Evolutionary conservation across 2,329 filamentous ascomycete genomes (phyloP), one percentile per base, ranked within the genome.

Genomic region (Fusarium nygamai): DNA sequence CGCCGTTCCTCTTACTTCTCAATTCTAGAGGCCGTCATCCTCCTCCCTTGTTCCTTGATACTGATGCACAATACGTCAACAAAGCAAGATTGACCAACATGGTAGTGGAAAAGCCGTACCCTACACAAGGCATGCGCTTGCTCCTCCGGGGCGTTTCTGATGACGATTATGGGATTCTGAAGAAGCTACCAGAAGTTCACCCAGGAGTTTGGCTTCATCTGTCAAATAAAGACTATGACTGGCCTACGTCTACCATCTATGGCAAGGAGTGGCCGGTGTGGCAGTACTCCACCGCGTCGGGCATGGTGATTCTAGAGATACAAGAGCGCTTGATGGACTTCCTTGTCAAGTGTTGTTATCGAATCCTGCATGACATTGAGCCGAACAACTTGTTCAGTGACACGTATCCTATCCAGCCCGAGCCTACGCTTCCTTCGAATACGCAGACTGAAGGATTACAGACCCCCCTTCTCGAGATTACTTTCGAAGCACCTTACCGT

Each of bases 331-430:
- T 54, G 3, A 54, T 39, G 34, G 51, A 39, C 34, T 54, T 39
- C 24, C 51, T 54, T 17, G 4, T 54, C 24, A 22, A 39, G 0
- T 54, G 24, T 19, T 54, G 34, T 0, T 2, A 54, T 54, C 51
- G 1, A 54, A 54, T n/a, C 0, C 24, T 39, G 0, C 34, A 39
- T 0, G 34, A 38, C 0, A 54, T 39, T 8, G 51, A 29, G 19
- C 34, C 34, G 2, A 0, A 54, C 0, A 39, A 14, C 0, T 2
- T 39, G 2, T 29, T 39, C 3, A 11, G 34, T 13, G 34, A 39
- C 1, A 0, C 3, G 0, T 39, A 29, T 19, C 24, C 34, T 29
- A 5, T 39, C 1, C 34, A 8, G 24, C 4, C 51, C 1, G 51
- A 54, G 20, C 51, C 51, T 0, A 1, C 2, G 2, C 51, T 39